Evolutionary conservation across 176 grass and related monocot genomes (phyloP).

Genomic region (Eragrostis nindensis): DNA sequence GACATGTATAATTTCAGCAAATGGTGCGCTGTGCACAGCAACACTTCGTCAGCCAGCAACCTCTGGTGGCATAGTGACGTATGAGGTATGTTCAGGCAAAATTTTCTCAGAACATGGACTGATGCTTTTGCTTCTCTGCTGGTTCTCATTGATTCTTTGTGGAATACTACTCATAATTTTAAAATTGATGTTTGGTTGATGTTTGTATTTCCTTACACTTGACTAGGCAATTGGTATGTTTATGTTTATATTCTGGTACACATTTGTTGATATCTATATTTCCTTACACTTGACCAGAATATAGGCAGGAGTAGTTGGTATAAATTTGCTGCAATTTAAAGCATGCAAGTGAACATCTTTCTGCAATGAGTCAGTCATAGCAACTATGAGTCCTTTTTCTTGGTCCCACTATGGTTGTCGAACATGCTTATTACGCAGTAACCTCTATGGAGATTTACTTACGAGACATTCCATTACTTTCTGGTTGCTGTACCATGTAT

Average conservation of each 20-base stretch:
- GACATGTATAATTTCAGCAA: conserved; percentile 98
- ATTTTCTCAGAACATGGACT: not conserved
- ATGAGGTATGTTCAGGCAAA: conserved; percentile 68
- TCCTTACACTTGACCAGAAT: not conserved
- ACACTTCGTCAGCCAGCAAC: conserved; percentile 93
- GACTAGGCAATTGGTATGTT: not conserved
- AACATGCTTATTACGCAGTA: not conserved
- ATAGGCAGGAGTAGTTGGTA: not conserved
- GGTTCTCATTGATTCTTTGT: conserved; percentile 1
- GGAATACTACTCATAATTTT: not conserved
- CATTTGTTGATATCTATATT: not conserved
- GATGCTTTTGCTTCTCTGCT: conserved; percentile 2
- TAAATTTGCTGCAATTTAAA: not conserved
- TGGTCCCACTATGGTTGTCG: not conserved
- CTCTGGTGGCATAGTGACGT: conserved; percentile 93
- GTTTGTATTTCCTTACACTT: not conserved
- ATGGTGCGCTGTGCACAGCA: conserved; percentile 80
- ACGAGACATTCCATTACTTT: not conserved
- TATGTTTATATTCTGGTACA: not conserved
- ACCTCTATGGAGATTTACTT: not conserved
- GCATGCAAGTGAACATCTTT: not conserved
- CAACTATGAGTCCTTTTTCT: not conserved
- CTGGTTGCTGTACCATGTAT: not conserved
- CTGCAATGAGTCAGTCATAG: conserved; percentile 8
- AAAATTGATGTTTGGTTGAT: not conserved